Base-by-base conservation (phyloP, 1,284 basidiomycete species). In the Cerioporus squamosus region DNA sequence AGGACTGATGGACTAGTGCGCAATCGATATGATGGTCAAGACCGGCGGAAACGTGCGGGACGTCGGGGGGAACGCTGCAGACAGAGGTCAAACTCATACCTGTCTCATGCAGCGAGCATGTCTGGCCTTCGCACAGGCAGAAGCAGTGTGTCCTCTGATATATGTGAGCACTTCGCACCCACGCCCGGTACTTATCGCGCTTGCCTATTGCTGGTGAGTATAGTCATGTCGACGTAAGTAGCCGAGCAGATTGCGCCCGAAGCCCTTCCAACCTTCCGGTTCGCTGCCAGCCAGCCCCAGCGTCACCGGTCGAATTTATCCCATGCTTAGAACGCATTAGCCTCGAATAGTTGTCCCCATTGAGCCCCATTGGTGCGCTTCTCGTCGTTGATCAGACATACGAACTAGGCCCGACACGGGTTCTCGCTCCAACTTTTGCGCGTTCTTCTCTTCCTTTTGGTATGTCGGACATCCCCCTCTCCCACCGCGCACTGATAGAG, bases 221-320 rank as follows among this genome's bases (percentile, higher is more conserved):
- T 55, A 53, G 56, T 63, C 62, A 60, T 63, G 26, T 54, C 50
- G 46, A 63, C 62, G 62, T 63, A 63, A 63, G 55, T 54, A 57
- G 26, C 53, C 53, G 56, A 48, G 10, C n/a, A 38, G 31, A 48
- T 60, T 45, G 51, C 52, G 42, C 38, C 45, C 56, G 26, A 29
- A 29, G 6, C 6, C 26, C 26, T 29, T 29, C 26, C 26, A 29
- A 5, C 26, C 26, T 29, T 29, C 26, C 26, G 26, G 26, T 29
- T 29, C 26, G 40, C 12, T 36, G 33, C 38, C 42, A 53, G 44
- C 18, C 42, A 54, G 49, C 46, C 29, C 39, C 51, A 15, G 20
- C 24, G 47, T 31, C 44, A 57, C n/a, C 18, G 52, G n/a, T 26
- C 22, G 44, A 10, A 36, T 10, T 53, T 24, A 57, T 57, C 57